Percentiles rank a stretch among this genome's conserved stretches.
Evolutionary conservation across 2,329 filamentous ascomycete genomes (phyloP).

Genomic region (Exophiala spinifera): DNA sequence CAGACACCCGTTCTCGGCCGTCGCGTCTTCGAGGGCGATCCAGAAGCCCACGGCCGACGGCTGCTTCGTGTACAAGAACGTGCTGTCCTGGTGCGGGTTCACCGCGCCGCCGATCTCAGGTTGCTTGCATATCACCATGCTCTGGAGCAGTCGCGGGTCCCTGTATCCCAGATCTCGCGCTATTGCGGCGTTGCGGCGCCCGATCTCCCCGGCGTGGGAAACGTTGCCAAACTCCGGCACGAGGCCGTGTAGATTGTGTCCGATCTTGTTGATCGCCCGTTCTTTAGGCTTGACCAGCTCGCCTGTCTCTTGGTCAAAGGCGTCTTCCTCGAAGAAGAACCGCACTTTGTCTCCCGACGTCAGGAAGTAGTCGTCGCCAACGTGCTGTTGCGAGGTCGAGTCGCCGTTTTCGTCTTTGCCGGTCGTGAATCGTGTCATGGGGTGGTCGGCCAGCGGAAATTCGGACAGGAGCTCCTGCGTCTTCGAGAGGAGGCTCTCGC

Average conservation of each 20-base stretch:
- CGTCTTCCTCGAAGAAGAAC: constrained; percentile 97
- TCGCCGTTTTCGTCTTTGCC: constrained; percentile 61
- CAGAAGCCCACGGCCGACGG: constrained; percentile 92
- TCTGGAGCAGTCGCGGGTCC: constrained; percentile 79
- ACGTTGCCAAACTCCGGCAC: constrained; percentile 63
- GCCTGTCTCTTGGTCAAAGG: constrained; percentile 63
- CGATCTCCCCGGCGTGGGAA: constrained; percentile 46
- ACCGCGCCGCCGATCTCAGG: constrained; percentile 92
- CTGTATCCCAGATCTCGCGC: constrained; percentile 68
- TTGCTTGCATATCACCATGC: constrained; percentile 98
- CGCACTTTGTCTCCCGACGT: constrained; percentile 84
- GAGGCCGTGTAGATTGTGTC: constrained; percentile 70
- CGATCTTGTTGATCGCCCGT: constrained; percentile 84
- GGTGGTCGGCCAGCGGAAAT: constrained; percentile 79
- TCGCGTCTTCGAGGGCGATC: constrained; percentile 94
- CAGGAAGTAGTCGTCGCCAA: constrained; percentile 94
- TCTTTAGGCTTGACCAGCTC: constrained; percentile 73
- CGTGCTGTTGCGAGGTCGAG: constrained; percentile 55
- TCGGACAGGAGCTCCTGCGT: constrained; percentile 69
- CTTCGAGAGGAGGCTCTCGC: constrained; percentile 64
- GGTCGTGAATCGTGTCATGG: constrained; percentile 90
- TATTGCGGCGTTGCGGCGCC: constrained; percentile 56
- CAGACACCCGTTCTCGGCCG: constrained; percentile 79
- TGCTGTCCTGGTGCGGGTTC: constrained; percentile 85
- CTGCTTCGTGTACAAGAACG: constrained; percentile 85